A percentile compares a stretch with the other conserved stretches of the same genome.
Conservation (phyloP, 2,329 filamentous ascomycete species). For the Acrodontium crateriforme region DNA sequence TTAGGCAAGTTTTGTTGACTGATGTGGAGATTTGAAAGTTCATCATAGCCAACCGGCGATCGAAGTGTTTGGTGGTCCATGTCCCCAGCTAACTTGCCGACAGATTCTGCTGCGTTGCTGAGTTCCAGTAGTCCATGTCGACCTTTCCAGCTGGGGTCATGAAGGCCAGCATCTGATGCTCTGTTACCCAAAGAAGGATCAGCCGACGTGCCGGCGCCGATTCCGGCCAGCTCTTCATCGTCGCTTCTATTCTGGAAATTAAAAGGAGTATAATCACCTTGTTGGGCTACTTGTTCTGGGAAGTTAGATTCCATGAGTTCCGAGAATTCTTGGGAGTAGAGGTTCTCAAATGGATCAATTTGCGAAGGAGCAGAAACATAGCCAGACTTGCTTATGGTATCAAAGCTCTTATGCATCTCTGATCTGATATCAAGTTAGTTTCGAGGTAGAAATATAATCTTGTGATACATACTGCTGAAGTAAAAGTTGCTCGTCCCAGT, state of each 20-base stretch:
- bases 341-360: conserved; percentile 2
- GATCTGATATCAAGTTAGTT: conserved; percentile 1
- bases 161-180: conserved; percentile 3
- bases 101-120: conserved; percentile 1
- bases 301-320: not conserved
- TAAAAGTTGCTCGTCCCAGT: conserved; percentile 31
- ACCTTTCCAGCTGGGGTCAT: conserved; percentile 1
- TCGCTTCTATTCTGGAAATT: not conserved
- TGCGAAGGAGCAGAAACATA: conserved; percentile 1
- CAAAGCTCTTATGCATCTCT: conserved; percentile 1
- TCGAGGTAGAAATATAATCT: conserved; percentile 2
- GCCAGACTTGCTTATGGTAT: conserved; percentile 4
- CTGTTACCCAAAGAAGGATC: conserved; percentile 2
- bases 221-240: conserved; percentile 4
- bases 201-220: conserved; percentile 2
- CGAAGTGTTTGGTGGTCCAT: no score
- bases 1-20: no score
- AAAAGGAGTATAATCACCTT: conserved; percentile 4
- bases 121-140: conserved; percentile 1
- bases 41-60: no score
- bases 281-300: conserved; percentile 1
- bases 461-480: conserved; percentile 31
- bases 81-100: no score
- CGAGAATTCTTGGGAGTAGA: conserved; percentile 1
- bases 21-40: no score